Conservation (phyloP, 257 asterid genomes). For the Orobanche coerulescens region DNA sequence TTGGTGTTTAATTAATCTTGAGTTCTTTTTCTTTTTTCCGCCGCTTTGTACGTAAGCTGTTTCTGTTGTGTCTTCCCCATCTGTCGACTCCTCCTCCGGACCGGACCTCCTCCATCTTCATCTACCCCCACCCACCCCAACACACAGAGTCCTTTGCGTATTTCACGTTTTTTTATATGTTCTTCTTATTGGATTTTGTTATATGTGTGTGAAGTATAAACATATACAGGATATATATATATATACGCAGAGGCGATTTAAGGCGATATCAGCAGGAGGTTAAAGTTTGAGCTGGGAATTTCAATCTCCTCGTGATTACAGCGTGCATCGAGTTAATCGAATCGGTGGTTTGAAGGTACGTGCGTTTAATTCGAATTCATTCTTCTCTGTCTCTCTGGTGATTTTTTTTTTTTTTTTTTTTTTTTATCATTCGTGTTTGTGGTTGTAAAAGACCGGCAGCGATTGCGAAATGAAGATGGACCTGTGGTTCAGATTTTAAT, state of each 20-base stretch:
- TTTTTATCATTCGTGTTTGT: background rate
- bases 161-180: background rate
- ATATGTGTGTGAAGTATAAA: background rate
- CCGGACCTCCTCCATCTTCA: conserved; percentile 7
- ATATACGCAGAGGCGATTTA: conserved; percentile 13
- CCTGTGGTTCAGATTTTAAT: too few species aligned
- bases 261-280: conserved; percentile 9
- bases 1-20: too few species aligned
- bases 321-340: conserved; percentile 15
- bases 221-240: background rate
- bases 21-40: background rate
- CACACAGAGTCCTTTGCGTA: conserved; percentile 4
- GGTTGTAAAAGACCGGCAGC: background rate
- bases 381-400: background rate
- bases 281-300: conserved; percentile 21
- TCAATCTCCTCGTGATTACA: background rate
- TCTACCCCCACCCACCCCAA: background rate
- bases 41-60: conserved; percentile 25
- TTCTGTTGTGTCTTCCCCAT: conserved; percentile 12
- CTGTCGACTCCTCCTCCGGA: conserved; percentile 14
- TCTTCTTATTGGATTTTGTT: background rate
- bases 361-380: background rate
- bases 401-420: background rate
- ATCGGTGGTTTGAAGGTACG: conserved; percentile 25
- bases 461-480: background rate